A percentile compares a stretch with the other conserved stretches of the same genome.
Evolutionary conservation across 345 rosid species (phyloP).

Genomic region (Euphorbia tirucalli): DNA sequence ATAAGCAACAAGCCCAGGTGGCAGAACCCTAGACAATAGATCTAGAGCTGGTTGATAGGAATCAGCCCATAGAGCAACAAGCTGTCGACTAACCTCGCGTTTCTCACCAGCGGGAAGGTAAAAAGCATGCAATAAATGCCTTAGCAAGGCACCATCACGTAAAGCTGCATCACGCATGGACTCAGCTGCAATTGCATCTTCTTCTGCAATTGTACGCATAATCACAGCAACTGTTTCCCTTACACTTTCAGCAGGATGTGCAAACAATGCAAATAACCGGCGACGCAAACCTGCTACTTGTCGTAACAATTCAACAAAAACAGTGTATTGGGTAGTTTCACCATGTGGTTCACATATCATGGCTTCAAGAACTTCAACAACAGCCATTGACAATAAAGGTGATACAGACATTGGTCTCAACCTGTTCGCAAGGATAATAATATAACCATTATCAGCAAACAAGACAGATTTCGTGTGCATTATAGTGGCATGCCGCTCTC

Average conservation of each 20-base stretch:
- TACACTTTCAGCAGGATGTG: constrained; percentile 97
- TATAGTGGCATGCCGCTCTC: constrained; percentile 89
- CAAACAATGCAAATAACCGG: constrained; percentile 94
- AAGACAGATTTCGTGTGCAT: constrained; percentile 96
- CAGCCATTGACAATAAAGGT: constrained; percentile 89
- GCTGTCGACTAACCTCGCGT: constrained; percentile 94
- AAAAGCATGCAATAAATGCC: constrained; percentile 94
- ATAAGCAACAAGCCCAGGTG: constrained; percentile 99
- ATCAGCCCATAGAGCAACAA: constrained; percentile 99
- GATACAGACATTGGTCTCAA: constrained; percentile 95
- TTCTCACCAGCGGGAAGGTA: constrained; percentile 89
- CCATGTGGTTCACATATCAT: constrained; percentile 99
- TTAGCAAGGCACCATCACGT: constrained; percentile 95
- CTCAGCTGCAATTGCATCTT: constrained; percentile 99
- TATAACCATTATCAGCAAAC: constrained; percentile 73
- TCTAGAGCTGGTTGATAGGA: constrained; percentile 96
- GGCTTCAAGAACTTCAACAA: constrained; percentile 96
- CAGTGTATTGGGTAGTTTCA: constrained; percentile 91
- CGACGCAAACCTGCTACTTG: constrained; percentile 96
- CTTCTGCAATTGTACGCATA: constrained; percentile 99
- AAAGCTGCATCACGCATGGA: constrained; percentile 99
- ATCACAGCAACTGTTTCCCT: constrained; percentile 95
- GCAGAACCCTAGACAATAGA: constrained; percentile 83
- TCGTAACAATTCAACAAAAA: constrained; percentile 94
- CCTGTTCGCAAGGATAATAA: constrained; percentile 75